These are phyloP conservation scores for Apiospora saccharicola DNA, from an alignment of 2,329 filamentous ascomycete species.

Conservation along the genomic window DNA sequence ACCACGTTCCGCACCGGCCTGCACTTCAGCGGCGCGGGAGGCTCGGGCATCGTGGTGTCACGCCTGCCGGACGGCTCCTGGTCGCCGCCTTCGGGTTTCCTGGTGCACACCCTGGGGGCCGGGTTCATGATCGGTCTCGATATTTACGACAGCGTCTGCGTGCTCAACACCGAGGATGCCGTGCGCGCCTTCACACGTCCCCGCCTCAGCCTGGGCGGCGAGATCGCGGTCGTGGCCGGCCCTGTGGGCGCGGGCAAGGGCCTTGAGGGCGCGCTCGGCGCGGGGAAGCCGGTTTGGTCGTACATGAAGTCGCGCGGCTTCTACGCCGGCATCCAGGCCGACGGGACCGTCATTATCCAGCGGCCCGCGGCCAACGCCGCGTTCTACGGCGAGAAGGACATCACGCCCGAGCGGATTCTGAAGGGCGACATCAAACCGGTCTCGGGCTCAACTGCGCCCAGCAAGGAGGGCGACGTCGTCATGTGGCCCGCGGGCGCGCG, in stretches of 20 bases:
- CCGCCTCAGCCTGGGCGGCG: conserved; percentile 78
- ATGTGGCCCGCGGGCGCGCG: conserved; percentile 50
- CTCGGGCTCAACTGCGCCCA: too few relatives aligned
- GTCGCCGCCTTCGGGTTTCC: conserved; percentile 84
- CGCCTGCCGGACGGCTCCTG: conserved; percentile 71
- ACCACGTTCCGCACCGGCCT: conserved; percentile 73
- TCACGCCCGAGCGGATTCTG: conserved; percentile 57
- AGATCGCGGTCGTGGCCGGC: conserved; percentile 77
- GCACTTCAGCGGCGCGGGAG: conserved; percentile 70
- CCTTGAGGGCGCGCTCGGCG: conserved; percentile 68
- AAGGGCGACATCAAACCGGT: conserved; percentile 48
- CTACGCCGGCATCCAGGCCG: conserved; percentile 85
- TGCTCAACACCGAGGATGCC: conserved; percentile 81
- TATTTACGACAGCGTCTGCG: conserved; percentile 88
- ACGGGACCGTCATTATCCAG: conserved; percentile 87
- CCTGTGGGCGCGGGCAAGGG: conserved; percentile 75
- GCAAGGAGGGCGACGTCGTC: conserved; percentile 42
- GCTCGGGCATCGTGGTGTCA: conserved; percentile 70
- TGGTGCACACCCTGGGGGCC: conserved; percentile 80
- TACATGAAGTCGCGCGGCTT: conserved; percentile 91
- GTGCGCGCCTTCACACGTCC: conserved; percentile 79
- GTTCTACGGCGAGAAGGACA: conserved; percentile 76
- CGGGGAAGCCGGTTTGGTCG: conserved; percentile 72
- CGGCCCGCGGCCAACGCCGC: conserved; percentile 86
- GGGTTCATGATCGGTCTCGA: conserved; percentile 85